These are phyloP conservation scores for Colletotrichum simmondsii DNA, from an alignment of 2,329 filamentous ascomycete genomes.

Conservation along the genomic window DNA sequence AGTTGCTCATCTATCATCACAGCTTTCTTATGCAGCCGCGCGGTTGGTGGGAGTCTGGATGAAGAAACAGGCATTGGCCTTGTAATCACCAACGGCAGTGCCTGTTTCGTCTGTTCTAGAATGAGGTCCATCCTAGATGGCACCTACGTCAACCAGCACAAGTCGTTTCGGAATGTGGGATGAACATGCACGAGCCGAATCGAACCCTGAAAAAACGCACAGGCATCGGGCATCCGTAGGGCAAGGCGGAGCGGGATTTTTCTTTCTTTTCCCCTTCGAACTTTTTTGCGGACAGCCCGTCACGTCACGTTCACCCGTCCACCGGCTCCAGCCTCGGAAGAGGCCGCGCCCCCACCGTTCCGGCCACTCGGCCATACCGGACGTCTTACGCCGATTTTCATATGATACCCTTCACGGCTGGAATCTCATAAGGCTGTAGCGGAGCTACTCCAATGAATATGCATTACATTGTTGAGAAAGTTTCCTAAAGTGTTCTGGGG, in stretches of 20 bases:
- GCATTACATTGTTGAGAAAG: background rate
- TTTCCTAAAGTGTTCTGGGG: background rate
- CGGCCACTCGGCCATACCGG: no score
- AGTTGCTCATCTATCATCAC: background rate
- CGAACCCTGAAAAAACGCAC: no score
- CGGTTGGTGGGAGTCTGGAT: background rate
- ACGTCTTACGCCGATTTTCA: background rate
- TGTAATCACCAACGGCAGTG: background rate
- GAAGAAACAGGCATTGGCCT: background rate
- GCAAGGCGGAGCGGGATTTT: no score
- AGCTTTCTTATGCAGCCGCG: background rate
- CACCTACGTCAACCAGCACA: background rate
- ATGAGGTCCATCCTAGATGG: background rate
- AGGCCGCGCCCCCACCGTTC: no score
- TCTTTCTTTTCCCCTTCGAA: no score
- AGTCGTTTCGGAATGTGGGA: background rate
- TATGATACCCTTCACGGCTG: background rate
- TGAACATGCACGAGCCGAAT: background rate
- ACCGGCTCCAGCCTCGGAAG: no score
- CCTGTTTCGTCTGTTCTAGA: background rate
- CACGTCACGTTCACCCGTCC: no score
- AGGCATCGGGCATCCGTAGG: no score
- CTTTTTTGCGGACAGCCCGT: no score
- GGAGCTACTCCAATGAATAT: background rate
- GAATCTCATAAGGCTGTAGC: background rate